Conservation (phyloP, 208 protist genomes). For the Leishmania tropica region DNA sequence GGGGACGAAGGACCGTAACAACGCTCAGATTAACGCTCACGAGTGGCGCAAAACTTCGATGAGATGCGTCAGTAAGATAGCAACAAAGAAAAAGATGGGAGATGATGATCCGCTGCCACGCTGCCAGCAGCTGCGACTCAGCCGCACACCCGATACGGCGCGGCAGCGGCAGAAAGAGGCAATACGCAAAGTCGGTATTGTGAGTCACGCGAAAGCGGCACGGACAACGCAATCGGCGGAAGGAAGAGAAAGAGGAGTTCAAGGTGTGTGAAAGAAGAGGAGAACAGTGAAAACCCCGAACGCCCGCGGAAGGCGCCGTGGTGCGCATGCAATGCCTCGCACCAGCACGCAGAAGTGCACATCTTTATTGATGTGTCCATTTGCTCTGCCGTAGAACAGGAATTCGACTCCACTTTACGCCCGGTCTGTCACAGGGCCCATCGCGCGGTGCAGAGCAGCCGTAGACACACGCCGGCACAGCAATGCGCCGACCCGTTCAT, state of each 20-base stretch:
- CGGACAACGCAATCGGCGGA: neutral
- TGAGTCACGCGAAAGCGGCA: neutral
- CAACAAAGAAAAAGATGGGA: neutral
- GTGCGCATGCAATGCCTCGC: neutral
- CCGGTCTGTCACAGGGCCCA: neutral
- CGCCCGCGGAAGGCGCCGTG: neutral
- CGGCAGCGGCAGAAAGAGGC: neutral
- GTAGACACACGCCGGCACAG: neutral
- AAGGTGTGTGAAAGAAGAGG: neutral
- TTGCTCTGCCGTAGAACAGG: neutral
- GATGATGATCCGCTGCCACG: neutral
- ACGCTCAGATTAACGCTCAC: neutral
- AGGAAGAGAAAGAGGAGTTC: neutral
- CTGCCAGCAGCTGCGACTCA: neutral
- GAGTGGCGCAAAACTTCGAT: neutral
- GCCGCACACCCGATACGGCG: neutral
- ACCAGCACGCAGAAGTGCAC: neutral
- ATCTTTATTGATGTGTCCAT: neutral
- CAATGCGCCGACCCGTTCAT: neutral
- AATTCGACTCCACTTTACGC: neutral
- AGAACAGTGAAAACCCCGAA: neutral
- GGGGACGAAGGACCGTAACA: neutral
- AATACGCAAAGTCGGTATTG: neutral
- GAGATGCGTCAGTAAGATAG: neutral
- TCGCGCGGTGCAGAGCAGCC: neutral